Percentiles rank a stretch among this genome's conserved stretches.
Conservation (phyloP, 768 basidiomycete species). For the Exsudoporus frostii region DNA sequence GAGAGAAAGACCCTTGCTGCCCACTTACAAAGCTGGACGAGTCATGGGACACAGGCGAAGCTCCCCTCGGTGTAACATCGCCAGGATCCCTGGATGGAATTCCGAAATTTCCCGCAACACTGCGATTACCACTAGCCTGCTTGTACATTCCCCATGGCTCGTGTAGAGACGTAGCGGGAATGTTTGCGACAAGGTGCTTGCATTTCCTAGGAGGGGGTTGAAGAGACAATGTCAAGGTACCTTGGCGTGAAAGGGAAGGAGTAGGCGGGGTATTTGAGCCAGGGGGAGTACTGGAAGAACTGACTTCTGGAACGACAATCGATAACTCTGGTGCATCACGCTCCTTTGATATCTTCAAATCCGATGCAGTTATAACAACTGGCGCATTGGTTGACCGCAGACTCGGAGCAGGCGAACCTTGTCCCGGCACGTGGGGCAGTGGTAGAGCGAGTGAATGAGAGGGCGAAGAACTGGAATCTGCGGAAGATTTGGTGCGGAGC, state of each 20-base stretch:
- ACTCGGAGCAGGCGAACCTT: conserved; percentile 26
- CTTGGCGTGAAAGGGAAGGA: conserved; percentile 30
- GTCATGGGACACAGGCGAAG: conserved; percentile 5
- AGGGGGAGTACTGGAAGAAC: conserved; percentile 30
- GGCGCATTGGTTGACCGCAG: conserved; percentile 22
- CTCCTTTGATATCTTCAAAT: conserved; percentile 40
- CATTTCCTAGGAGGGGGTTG: conserved; percentile 33
- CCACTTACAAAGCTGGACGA: conserved; percentile 4
- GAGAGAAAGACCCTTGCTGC: conserved; percentile 2
- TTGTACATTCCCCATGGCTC: conserved; percentile 22
- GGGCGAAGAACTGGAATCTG: conserved; percentile 23
- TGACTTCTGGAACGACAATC: conserved; percentile 7
- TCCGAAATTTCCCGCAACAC: conserved; percentile 31
- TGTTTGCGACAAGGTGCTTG: conserved; percentile 15
- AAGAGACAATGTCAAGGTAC: conserved; percentile 31
- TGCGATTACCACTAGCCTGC: conserved; percentile 25
- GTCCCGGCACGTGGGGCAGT: conserved; percentile 8
- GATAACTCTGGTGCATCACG: conserved; percentile 28
- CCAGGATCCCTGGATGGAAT: conserved; percentile 14
- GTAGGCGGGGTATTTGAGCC: conserved; percentile 15
- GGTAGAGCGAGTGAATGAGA: conserved; percentile 34
- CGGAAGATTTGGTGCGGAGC: conserved; percentile 41
- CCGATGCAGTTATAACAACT: conserved; percentile 24
- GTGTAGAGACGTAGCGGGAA: neutral
- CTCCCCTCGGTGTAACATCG: conserved; percentile 8